Evolutionary conservation across 306 rosid genomes (phyloP).

Genomic region (Malus sylvestris): DNA sequence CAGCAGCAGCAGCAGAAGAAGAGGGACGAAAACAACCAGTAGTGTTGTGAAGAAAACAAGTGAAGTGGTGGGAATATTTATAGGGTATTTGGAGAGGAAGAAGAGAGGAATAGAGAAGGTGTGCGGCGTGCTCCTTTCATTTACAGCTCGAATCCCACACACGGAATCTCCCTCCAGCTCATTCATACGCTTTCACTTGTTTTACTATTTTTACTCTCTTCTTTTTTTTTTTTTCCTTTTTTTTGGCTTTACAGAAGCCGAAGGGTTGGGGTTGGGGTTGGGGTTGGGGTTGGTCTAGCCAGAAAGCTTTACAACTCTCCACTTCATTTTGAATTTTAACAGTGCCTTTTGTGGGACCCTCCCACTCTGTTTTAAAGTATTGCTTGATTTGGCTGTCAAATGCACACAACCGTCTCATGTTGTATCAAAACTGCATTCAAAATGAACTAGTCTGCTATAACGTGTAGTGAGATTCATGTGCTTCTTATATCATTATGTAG

Average conservation of each 20-base stretch:
- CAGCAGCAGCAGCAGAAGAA: neutral
- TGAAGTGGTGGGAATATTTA: neutral
- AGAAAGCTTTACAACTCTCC: no score
- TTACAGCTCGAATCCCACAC: constrained; percentile 60
- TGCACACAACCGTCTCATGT: no score
- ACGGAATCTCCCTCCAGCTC: constrained; percentile 78
- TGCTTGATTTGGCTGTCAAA: no score
- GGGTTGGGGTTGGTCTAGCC: no score
- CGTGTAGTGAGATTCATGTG: neutral
- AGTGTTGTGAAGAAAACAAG: neutral
- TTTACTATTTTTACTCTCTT: neutral
- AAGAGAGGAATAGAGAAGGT: constrained; percentile 15
- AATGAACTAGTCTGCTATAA: no score
- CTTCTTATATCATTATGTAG: no score
- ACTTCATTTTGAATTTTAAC: no score
- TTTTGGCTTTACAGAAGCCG: neutral
- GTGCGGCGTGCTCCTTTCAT: constrained; percentile 22
- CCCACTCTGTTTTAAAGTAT: no score
- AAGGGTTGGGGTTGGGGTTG: no score
- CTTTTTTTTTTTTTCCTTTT: neutral
- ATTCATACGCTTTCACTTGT: neutral
- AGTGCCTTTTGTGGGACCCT: no score
- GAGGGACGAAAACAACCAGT: neutral
- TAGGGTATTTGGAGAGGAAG: constrained; percentile 18
- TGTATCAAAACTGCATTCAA: no score